Base-by-base conservation (phyloP, 495 filamentous ascomycete species). In the Aspergillus sclerotiicarbonarius region DNA sequence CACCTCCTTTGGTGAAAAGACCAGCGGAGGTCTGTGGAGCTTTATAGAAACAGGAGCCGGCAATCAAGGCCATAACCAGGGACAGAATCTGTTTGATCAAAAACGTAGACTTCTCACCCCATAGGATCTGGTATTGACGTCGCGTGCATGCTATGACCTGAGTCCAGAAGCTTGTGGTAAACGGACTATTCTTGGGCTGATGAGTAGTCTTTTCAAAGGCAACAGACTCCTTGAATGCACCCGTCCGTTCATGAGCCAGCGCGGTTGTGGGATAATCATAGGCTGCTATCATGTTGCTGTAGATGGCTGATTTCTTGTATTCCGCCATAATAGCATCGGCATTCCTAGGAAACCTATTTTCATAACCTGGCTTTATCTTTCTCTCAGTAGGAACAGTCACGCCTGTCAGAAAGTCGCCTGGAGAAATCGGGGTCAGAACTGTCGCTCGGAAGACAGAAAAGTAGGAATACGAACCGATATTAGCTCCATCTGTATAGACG, bases 361-460 rank as follows among this genome's bases (percentile, higher is more conserved):
- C 76, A 47, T 63, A 74, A 0, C 87, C 89, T 6, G 77, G 71
- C 0, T 81, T 80, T 43, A 86, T 80, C 8, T 73, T 71, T 20
- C 90, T 75, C 61, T 91, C 88, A 1, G 75, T 76, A 0, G 86
- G 84, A 61, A 89, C 87, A 5, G 89, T 91, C 30, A 90, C 74
- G 33, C 86, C 82, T 3, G 88, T 91, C 9, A 93, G 69, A 71
- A 88, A 79, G 61, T 90, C 87, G 6, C 85, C 84, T 7, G 7
- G 25, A 25, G 5, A 2, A 0, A 16, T 3, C 25, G 7, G 3
- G 43, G 30, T 55, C 25, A 51, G 49, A 21, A 33, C 12, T 47
- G 4, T 0, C 30, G n/a, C 21, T 20, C 31, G 33, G n/a, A 15
- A 12, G 3, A 25, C 7, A 9, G 18, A 8, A 4, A 5, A 25